These are phyloP conservation scores for Fraxinus anomala DNA, from an alignment of 257 asterid genomes.

Conservation along the genomic window DNA sequence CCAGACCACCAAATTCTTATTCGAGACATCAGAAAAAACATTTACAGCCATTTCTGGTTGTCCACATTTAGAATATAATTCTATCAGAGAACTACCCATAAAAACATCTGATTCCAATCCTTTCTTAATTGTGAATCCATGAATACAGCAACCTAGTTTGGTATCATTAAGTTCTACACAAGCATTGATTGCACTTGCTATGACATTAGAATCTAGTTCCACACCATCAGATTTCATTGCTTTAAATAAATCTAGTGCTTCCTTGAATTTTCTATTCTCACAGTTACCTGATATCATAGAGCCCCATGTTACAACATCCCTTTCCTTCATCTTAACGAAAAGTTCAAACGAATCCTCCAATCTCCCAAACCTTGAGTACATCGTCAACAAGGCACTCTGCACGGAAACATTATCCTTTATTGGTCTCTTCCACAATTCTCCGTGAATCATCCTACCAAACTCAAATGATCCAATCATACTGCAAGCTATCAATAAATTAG, in stretches of 20 bases:
- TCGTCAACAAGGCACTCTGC: slow-evolving; percentile 72
- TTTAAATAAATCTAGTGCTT: slow-evolving; percentile 55
- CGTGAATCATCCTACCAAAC: slow-evolving; percentile 62
- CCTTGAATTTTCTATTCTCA: slow-evolving; percentile 49
- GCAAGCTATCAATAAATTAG: slow-evolving; percentile 62
- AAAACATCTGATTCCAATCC: slow-evolving; percentile 61
- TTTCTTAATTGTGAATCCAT: slow-evolving; percentile 62
- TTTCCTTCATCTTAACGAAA: slow-evolving; percentile 57
- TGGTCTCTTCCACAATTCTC: slow-evolving; percentile 63
- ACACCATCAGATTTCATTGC: slow-evolving; percentile 51
- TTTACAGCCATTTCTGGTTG: slow-evolving; percentile 48
- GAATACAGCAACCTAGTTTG: slow-evolving; percentile 53
- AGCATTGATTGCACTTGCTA: slow-evolving; percentile 50
- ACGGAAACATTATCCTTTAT: slow-evolving; percentile 48
- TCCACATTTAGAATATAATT: slow-evolving; percentile 60
- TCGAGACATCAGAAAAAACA: slow-evolving; percentile 45
- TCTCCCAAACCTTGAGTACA: slow-evolving; percentile 78
- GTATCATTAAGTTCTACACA: slow-evolving; percentile 39
- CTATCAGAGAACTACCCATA: slow-evolving; percentile 61
- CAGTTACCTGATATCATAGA: slow-evolving; percentile 64
- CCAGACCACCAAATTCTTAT: slow-evolving; percentile 80
- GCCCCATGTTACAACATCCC: slow-evolving; percentile 87
- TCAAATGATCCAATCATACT: slow-evolving; percentile 39
- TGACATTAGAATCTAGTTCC: slow-evolving; percentile 59
- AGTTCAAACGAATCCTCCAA: slow-evolving; percentile 44